A percentile compares a stretch with the other conserved stretches of the same genome.
Conservation (phyloP, 768 basidiomycete species). For the Lactarius evosmus region DNA sequence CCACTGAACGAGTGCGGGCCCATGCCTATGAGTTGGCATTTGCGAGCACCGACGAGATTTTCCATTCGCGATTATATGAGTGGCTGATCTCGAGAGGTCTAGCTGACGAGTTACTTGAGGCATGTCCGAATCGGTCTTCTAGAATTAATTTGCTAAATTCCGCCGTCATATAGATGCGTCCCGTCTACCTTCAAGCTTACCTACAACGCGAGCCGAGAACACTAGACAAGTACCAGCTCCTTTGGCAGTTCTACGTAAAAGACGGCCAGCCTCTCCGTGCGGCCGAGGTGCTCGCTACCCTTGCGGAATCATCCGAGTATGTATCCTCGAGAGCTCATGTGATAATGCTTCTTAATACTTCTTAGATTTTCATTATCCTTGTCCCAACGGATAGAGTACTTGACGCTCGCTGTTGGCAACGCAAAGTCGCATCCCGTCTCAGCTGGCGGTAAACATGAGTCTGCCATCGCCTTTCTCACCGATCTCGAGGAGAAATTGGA, state of each 20-base stretch:
- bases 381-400: constrained; percentile 79
- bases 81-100: constrained; percentile 82
- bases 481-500: constrained; percentile 95
- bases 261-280: constrained; percentile 84
- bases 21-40: constrained; percentile 89
- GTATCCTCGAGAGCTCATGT: constrained; percentile 32
- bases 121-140: constrained; percentile 36
- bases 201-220: constrained; percentile 77
- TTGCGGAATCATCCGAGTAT: constrained; percentile 84
- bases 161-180: constrained; percentile 59
- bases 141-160: constrained; percentile 9
- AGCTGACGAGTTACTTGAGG: constrained; percentile 89
- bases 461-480: constrained; percentile 92
- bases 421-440: constrained; percentile 93
- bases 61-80: constrained; percentile 91
- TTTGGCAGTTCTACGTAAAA: constrained; percentile 98
- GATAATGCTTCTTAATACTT: constrained; percentile 1
- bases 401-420: constrained; percentile 92
- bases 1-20: constrained; percentile 69
- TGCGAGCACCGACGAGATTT: constrained; percentile 82
- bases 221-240: constrained; percentile 77
- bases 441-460: constrained; percentile 71
- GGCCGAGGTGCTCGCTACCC: constrained; percentile 74
- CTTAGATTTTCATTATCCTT: constrained; percentile 64
- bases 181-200: constrained; percentile 85